Conservation (phyloP, 306 rosid species). For the Hylodesmum podocarpum region DNA sequence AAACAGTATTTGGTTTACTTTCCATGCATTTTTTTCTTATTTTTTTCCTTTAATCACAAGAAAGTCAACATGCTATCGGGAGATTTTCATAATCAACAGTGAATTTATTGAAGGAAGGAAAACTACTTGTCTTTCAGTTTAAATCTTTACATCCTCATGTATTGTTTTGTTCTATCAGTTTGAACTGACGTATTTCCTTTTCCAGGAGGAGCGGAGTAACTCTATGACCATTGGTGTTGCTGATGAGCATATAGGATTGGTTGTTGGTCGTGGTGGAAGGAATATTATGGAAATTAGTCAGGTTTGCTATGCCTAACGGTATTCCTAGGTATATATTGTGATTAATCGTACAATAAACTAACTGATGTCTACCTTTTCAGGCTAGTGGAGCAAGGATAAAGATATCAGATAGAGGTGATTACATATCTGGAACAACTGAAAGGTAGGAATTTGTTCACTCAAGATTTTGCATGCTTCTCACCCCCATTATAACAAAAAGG, state of each 20-base stretch:
- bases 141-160: slow-evolving; percentile 15
- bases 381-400: slow-evolving; percentile 95
- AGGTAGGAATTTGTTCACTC: slow-evolving; percentile 50
- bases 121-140: neutral
- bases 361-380: slow-evolving; percentile 50
- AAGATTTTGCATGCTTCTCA: neutral
- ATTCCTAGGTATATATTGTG: neutral
- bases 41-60: neutral
- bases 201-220: slow-evolving; percentile 87
- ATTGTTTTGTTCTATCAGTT: slow-evolving; percentile 6
- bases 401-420: slow-evolving; percentile 98
- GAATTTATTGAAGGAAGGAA: slow-evolving; percentile 19
- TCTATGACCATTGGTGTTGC: slow-evolving; percentile 87
- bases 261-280: slow-evolving; percentile 99
- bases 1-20: neutral
- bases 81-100: neutral
- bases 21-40: neutral
- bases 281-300: slow-evolving; percentile 89
- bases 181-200: slow-evolving; percentile 25
- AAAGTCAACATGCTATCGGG: neutral
- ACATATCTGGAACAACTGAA: slow-evolving; percentile 93
- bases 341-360: slow-evolving; percentile 7
- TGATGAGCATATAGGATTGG: slow-evolving; percentile 89
- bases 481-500: neutral
- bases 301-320: slow-evolving; percentile 50